Evolutionary conservation across 331 rosid species (phyloP).

Genomic region (Stylosanthes scabra): DNA sequence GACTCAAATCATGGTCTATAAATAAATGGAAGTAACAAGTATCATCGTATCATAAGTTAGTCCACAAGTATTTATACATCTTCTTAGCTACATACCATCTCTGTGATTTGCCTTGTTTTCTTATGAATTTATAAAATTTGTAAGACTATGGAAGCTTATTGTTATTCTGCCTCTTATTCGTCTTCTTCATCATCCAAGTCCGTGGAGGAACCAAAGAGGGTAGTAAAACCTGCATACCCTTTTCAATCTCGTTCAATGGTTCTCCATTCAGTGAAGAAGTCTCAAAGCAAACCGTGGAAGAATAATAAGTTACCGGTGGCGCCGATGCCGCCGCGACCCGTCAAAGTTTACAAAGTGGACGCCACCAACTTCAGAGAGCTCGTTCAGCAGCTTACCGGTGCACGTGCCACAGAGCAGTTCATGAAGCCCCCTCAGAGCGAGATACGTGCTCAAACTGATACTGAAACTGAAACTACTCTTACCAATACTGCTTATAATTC

Average conservation of each 20-base stretch:
- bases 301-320: slow-evolving; percentile 64
- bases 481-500: neutral
- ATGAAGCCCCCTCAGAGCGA: slow-evolving; percentile 33
- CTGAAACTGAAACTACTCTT: slow-evolving; percentile 7
- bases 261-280: slow-evolving; percentile 62
- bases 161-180: neutral
- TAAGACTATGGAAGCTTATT: slow-evolving; percentile 48
- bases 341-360: slow-evolving; percentile 72
- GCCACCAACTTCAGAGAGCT: slow-evolving; percentile 73
- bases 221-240: slow-evolving; percentile 32
- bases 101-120: neutral
- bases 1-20: slow-evolving; percentile 1
- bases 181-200: slow-evolving; percentile 52
- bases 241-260: slow-evolving; percentile 33
- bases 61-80: too few relatives aligned
- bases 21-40: neutral
- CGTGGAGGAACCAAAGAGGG: slow-evolving; percentile 5
- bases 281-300: slow-evolving; percentile 59
- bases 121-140: neutral
- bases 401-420: slow-evolving; percentile 46
- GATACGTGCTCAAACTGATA: too few relatives aligned
- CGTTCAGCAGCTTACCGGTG: slow-evolving; percentile 82
- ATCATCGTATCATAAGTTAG: neutral
- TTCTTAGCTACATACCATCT: too few relatives aligned
- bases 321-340: slow-evolving; percentile 64